Conservation (phyloP, 2,329 filamentous ascomycete species). For the Colletotrichum salicis region DNA sequence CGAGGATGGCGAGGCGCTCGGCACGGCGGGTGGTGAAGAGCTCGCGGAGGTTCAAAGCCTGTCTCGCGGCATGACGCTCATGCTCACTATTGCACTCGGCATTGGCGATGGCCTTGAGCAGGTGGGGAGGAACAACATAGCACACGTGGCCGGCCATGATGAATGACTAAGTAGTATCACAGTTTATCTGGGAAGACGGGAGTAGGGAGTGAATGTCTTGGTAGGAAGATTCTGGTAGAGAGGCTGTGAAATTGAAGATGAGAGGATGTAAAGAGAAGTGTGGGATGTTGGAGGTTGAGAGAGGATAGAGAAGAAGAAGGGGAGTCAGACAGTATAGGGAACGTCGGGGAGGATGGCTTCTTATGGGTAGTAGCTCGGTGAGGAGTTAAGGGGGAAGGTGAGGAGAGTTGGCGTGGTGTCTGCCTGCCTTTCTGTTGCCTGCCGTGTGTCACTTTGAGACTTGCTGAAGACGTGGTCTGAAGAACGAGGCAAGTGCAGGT, state of each 20-base stretch:
- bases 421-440: not conserved
- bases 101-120: slow-evolving; percentile 55
- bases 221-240: not conserved
- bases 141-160: slow-evolving; percentile 41
- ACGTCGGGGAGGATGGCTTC: not conserved
- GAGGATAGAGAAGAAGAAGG: not conserved
- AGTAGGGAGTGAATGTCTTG: not conserved
- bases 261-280: not conserved
- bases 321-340: not conserved
- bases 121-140: slow-evolving; percentile 58
- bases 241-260: not conserved
- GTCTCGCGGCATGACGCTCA: slow-evolving; percentile 49
- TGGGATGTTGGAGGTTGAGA: not conserved
- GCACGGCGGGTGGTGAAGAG: slow-evolving; percentile 44
- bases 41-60: slow-evolving; percentile 48
- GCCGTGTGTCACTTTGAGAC: not conserved
- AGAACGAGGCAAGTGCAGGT: not conserved
- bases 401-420: not conserved
- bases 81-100: slow-evolving; percentile 49
- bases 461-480: not conserved
- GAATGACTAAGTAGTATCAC: not conserved
- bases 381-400: not conserved
- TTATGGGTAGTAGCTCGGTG: not conserved
- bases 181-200: not conserved
- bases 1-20: slow-evolving; percentile 48